Evolutionary conservation across 2,329 filamentous ascomycete genomes (phyloP), one percentile per base, ranked within the genome.

Genomic region (Ophidiomyces ophidiicola): DNA sequence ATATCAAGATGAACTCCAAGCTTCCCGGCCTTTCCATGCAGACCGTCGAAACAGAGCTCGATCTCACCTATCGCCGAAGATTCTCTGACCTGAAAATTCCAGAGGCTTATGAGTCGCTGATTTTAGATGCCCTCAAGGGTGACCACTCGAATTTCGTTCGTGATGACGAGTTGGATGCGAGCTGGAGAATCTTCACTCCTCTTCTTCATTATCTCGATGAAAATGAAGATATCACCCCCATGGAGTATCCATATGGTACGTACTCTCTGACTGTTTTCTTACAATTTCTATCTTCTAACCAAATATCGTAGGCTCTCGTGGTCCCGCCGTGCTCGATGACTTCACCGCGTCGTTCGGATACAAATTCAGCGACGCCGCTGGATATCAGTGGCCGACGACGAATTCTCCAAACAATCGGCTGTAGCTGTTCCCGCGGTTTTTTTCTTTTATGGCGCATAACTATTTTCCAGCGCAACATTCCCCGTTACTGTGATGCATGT

Each of bases 1-100:
- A 98, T 70, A 93, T 96, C 66, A 98, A 98, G 78, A 98, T 98
- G 90, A 98, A 98, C 80, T 96, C 88, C 20, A 98, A 98, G 74
- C 73, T 98, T 44, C 92, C 90, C 14, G 90, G 90, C 54, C 72
- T 98, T 55, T 96, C 86, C 71, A 98, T 96, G 87, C 90, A 98
- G 72, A 98, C 90, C 8, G 90, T 96, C 26, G 84, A 94, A 53
- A 98, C 90, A 44, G 90, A 98, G 70, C 82, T 98, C 44, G 90
- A 98, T 59, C 76, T 98, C 51, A 98, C 92, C 48, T 98, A 98
- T 72, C 79, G 92, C 60, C 80, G 90, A 63, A 82, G 92, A 52
- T 98, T 98, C 78, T 96, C 90, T 12, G 90, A 98, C 65, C 76
- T 98, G 43, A 98, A 98, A 76, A 98, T 98, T 50, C 90, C 90